These are phyloP conservation scores for Phycomyces blakesleeanus DNA, from an alignment of 192 early-diverging fungal species.

Conservation along the genomic window DNA sequence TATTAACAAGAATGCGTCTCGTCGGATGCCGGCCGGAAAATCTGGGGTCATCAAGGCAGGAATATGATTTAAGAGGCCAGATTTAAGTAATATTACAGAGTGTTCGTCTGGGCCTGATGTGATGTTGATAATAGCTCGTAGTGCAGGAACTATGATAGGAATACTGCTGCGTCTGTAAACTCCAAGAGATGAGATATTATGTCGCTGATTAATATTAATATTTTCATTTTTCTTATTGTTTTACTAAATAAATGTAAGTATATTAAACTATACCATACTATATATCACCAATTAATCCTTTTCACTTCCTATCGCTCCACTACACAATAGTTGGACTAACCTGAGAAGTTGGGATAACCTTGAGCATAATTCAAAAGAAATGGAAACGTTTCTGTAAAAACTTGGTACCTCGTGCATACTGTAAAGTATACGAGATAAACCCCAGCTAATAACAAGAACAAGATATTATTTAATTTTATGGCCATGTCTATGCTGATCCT, in stretches of 20 bases:
- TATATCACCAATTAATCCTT: no score
- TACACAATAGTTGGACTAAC: constrained; percentile 12
- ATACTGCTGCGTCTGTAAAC: background rate
- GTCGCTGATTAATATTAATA: background rate
- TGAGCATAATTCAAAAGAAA: constrained; percentile 15
- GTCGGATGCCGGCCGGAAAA: constrained; percentile 7
- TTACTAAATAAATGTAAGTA: no score
- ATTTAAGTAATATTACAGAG: constrained; percentile 9
- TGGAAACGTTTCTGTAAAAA: constrained; percentile 13
- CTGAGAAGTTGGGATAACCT: constrained; percentile 17
- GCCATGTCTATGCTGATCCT: no score
- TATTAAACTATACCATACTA: no score
- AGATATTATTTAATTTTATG: background rate
- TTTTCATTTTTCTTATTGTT: no score
- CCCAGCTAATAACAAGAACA: constrained; percentile 19
- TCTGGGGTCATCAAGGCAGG: background rate
- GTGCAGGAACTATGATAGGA: constrained; percentile 8
- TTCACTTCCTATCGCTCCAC: no score
- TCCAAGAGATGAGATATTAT: background rate
- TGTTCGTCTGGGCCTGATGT: constrained; percentile 32
- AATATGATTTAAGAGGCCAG: constrained; percentile 5
- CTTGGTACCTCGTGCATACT: constrained; percentile 34
- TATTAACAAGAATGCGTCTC: constrained; percentile 31
- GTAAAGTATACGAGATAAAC: constrained; percentile 31
- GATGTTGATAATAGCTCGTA: constrained; percentile 34